These are phyloP conservation scores for Acmispon strigosus DNA, from an alignment of 306 rosid genomes.

Conservation along the genomic window DNA sequence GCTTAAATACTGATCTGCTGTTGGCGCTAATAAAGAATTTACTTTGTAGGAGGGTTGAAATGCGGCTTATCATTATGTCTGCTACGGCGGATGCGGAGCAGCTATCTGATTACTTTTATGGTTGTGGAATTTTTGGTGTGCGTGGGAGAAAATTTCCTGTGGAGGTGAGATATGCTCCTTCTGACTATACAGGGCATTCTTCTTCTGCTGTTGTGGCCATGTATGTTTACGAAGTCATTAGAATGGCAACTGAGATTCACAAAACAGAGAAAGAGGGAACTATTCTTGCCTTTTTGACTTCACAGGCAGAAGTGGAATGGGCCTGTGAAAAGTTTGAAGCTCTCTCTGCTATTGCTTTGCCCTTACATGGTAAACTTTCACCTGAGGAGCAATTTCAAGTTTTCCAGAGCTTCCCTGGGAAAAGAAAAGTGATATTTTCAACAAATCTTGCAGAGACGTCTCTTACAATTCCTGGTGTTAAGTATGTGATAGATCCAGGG, in stretches of 20 bases:
- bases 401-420: conserved; percentile 60
- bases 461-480: conserved; percentile 92
- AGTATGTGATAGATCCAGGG: conserved; percentile 86
- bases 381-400: conserved; percentile 70
- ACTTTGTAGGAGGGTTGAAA: conserved; percentile 45
- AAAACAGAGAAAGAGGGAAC: conserved; percentile 66
- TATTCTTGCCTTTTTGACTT: conserved; percentile 88
- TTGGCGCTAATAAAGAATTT: conserved; percentile 68
- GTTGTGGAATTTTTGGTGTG: conserved; percentile 66
- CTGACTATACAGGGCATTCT: conserved; percentile 26
- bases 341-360: conserved; percentile 55
- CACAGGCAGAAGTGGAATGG: conserved; percentile 97
- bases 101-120: conserved; percentile 66
- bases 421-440: conserved; percentile 80
- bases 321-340: conserved; percentile 69
- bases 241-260: conserved; percentile 64
- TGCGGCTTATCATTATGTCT: conserved; percentile 90
- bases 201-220: conserved; percentile 36
- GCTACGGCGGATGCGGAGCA: conserved; percentile 83
- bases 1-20: conserved; percentile 87
- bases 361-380: conserved; percentile 85
- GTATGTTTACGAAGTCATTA: conserved; percentile 61
- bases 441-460: conserved; percentile 97
- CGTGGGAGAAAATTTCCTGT: conserved; percentile 90
- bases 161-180: conserved; percentile 62